Conservation (phyloP, 202 grass and related monocot species). For the Digitaria exilis region DNA sequence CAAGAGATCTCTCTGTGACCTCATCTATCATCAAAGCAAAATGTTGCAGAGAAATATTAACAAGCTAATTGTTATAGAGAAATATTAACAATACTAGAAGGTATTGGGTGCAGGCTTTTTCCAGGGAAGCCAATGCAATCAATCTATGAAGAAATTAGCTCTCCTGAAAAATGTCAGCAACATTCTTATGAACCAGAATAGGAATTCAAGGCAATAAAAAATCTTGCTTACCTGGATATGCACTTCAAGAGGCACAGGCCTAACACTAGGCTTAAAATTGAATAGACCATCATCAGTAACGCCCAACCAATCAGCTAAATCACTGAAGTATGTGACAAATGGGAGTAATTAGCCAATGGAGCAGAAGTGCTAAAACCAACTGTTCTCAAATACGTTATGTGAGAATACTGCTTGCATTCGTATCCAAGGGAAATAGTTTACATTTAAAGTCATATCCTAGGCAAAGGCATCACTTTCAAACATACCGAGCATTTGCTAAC, state of each 20-base stretch:
- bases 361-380: slow-evolving; percentile 15
- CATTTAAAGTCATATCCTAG: slow-evolving; percentile 6
- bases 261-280: slow-evolving; percentile 98
- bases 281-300: slow-evolving; percentile 86
- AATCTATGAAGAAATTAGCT: slow-evolving; percentile 30
- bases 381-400: slow-evolving; percentile 14
- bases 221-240: slow-evolving; percentile 81
- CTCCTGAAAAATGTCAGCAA: slow-evolving; percentile 20
- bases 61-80: not conserved
- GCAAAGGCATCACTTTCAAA: slow-evolving; percentile 32
- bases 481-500: slow-evolving; percentile 90
- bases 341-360: slow-evolving; percentile 31
- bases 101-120: slow-evolving; percentile 19
- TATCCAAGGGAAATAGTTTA: not conserved
- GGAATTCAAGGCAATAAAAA: slow-evolving; percentile 29
- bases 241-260: slow-evolving; percentile 98
- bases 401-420: slow-evolving; percentile 6
- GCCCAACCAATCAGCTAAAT: slow-evolving; percentile 95
- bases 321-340: slow-evolving; percentile 51
- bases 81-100: slow-evolving; percentile 22
- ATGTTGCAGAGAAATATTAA: slow-evolving; percentile 24
- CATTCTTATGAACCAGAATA: slow-evolving; percentile 16
- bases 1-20: not conserved
- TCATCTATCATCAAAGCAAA: not conserved
- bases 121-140: slow-evolving; percentile 25